Base-by-base conservation (phyloP, 2,329 filamentous ascomycete species). In the Aspergillus oerlinghausenensis region DNA sequence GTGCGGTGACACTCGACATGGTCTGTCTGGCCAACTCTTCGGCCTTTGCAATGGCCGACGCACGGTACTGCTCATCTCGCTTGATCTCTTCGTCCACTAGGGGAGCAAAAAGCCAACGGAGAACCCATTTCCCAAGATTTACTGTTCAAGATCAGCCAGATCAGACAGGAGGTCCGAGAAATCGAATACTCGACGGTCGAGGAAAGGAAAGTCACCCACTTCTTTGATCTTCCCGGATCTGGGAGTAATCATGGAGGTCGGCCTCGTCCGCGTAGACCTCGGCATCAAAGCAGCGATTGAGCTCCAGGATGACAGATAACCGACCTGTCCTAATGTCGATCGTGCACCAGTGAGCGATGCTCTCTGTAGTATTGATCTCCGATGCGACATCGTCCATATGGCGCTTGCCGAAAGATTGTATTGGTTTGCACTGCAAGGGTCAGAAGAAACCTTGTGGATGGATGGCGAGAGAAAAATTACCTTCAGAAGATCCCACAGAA, bases 211-310 rank as follows among this genome's bases (percentile, higher is more conserved):
- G 0, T 29, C 3, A 73, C 86, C 69, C 82, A 93, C 90, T 96
- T 77, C 94, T 85, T 76, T 97, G 93, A 66, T 99, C 94, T 66
- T 97, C 93, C 56, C 88, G 82, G 68, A 96, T 96, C 11, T 92
- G 88, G 19, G 89, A 79, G n/a, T 84, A 79, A 60, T 91, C 87
- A 10, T 88, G 83, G 54, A 93, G 65, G 43, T 86, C 80, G 38
- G 95, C 78, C 74, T 97, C 92, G 70, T 99, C 94, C 1, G 92
- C 93, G 71, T 99, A 99, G 73, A 96, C 89, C 69, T 99, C 94
- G 17, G 92, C 94, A 74, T 99, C 94, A 65, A 99, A 99, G 71
- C 92, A 97, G 65, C 95, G 95, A 67, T 94, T 95, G 43, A 92
- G 90, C 69, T 99, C 94, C 19, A 99, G 75, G 19, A 95, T 88